Percentiles rank a stretch among this genome's conserved stretches.
Evolutionary conservation across 306 rosid genomes (phyloP).

Genomic region (Calophaca sinica): DNA sequence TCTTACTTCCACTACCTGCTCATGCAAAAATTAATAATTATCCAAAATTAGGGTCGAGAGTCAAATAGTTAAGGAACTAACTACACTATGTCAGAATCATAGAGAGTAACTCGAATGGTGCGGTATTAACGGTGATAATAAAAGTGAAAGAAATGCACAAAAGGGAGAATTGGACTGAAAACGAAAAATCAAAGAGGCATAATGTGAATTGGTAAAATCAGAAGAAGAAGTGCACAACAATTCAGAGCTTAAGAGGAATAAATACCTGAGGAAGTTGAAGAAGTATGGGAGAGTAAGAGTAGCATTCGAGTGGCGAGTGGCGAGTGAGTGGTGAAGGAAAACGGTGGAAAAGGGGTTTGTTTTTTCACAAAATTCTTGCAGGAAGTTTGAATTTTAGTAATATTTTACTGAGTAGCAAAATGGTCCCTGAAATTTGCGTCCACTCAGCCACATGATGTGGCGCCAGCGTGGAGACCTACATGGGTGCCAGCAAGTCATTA

Average conservation of each 20-base stretch:
- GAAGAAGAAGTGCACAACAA: neutral
- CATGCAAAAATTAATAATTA: constrained; percentile 15
- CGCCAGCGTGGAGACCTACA: too few species aligned
- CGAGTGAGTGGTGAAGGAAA: neutral
- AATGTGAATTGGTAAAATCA: neutral
- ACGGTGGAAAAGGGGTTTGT: constrained; percentile 4
- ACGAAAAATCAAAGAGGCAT: neutral
- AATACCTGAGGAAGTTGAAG: constrained; percentile 33
- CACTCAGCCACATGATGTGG: too few species aligned
- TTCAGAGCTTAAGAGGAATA: too few species aligned
- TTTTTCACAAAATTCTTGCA: neutral
- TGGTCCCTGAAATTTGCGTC: too few species aligned
- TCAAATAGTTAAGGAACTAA: neutral
- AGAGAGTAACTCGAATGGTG: neutral
- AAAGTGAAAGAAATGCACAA: neutral
- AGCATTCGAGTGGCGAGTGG: constrained; percentile 48
- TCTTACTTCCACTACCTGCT: constrained; percentile 60
- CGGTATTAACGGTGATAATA: neutral
- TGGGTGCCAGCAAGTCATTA: too few species aligned
- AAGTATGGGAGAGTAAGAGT: constrained; percentile 10
- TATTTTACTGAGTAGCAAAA: too few species aligned
- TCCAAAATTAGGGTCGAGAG: constrained; percentile 32
- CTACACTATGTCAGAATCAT: neutral
- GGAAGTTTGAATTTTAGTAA: too few species aligned
- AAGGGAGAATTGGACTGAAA: constrained; percentile 1